Percentiles rank a stretch among this genome's conserved stretches.
Evolutionary conservation across 768 basidiomycete genomes (phyloP).

Genomic region (Boletus speciosus): DNA sequence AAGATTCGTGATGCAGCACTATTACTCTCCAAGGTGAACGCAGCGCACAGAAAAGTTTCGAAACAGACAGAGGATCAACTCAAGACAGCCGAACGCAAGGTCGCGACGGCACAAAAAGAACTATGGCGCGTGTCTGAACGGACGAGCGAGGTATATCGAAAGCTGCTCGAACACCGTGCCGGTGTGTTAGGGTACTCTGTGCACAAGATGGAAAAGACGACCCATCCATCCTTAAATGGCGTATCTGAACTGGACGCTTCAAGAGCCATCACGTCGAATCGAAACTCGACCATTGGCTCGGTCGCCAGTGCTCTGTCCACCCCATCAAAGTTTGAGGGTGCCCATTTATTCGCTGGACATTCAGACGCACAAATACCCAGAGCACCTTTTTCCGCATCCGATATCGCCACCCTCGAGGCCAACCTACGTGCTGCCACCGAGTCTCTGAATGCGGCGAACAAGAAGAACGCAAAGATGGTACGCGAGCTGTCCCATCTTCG

Average conservation of each 20-base stretch:
- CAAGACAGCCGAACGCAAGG: constrained; percentile 67
- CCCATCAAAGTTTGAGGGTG: constrained; percentile 71
- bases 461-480: constrained; percentile 57
- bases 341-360: constrained; percentile 84
- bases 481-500: constrained; percentile 59
- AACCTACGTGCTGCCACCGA: constrained; percentile 60
- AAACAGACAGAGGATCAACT: constrained; percentile 71
- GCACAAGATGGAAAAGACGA: constrained; percentile 60
- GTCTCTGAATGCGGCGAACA: constrained; percentile 54
- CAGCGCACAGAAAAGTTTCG: constrained; percentile 50
- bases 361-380: constrained; percentile 55
- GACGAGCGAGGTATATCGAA: constrained; percentile 56
- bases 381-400: constrained; percentile 42
- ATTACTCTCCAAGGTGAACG: constrained; percentile 68
- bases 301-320: constrained; percentile 41
- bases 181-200: constrained; percentile 75
- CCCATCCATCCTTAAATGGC: constrained; percentile 29
- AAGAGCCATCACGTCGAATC: constrained; percentile 50
- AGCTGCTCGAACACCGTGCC: constrained; percentile 77
- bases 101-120: constrained; percentile 68
- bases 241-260: constrained; percentile 39
- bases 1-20: constrained; percentile 86
- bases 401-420: constrained; percentile 55
- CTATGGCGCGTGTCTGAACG: constrained; percentile 65
- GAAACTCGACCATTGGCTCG: constrained; percentile 51